Percentiles rank a stretch among this genome's conserved stretches.
Evolutionary conservation across 768 basidiomycete genomes (phyloP).

Genomic region (Solioccasus polychromus): DNA sequence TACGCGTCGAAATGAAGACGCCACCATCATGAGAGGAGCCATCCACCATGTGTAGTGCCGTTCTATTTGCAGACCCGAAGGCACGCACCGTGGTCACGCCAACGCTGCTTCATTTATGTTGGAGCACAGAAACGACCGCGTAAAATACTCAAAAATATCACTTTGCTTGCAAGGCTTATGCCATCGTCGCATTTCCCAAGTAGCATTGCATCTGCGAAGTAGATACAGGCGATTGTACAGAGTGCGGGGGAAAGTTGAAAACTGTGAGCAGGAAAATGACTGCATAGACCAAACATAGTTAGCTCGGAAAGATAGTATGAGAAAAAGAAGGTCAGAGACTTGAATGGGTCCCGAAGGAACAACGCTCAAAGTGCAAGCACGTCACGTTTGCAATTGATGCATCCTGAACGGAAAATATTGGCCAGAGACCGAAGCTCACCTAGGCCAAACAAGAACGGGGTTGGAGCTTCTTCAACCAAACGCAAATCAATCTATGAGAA

Average conservation of each 20-base stretch:
- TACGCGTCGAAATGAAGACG: constrained; percentile 18
- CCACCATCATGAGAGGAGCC: constrained; percentile 14
- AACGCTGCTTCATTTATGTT: constrained; percentile 1
- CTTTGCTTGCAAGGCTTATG: background rate
- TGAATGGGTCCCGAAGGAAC: constrained; percentile 79
- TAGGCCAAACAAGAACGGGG: background rate
- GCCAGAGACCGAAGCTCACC: constrained; percentile 14
- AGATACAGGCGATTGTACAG: constrained; percentile 15
- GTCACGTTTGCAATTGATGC: constrained; percentile 51
- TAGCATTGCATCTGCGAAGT: constrained; percentile 10
- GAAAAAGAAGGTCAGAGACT: constrained; percentile 57
- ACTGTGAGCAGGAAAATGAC: background rate
- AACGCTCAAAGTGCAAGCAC: constrained; percentile 58
- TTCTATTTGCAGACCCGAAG: too few relatives aligned
- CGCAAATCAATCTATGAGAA: background rate
- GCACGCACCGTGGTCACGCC: too few relatives aligned
- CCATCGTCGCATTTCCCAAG: background rate
- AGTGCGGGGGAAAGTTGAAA: background rate
- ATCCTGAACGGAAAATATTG: constrained; percentile 37
- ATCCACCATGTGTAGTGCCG: background rate
- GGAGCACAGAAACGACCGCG: too few relatives aligned
- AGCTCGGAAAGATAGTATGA: constrained; percentile 9
- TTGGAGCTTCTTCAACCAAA: background rate
- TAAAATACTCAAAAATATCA: constrained; percentile 3
- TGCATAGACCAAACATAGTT: constrained; percentile 8